Evolutionary conservation across 2,329 filamentous ascomycete genomes (phyloP).

Genomic region (Akanthomyces lecanii): DNA sequence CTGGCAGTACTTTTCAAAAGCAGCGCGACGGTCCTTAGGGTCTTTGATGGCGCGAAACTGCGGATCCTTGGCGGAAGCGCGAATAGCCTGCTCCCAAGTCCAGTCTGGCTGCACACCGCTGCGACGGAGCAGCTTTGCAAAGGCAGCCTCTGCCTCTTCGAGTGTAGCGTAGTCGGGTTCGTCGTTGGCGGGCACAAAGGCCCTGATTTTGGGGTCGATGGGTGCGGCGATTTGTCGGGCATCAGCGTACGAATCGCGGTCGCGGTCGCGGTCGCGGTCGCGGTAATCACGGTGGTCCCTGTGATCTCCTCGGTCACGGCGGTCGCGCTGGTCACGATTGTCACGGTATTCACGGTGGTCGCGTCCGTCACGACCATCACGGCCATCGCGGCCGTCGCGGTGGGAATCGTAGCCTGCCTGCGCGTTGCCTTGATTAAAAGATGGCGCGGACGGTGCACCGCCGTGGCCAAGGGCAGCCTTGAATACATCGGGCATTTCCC

Average conservation of each 20-base stretch:
- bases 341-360: conserved; percentile 21
- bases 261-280: conserved; percentile 34
- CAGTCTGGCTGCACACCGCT: conserved; percentile 86
- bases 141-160: conserved; percentile 90
- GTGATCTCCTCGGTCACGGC: conserved; percentile 20
- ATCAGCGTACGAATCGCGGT: conserved; percentile 44
- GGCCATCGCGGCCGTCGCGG: conserved; percentile 29
- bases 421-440: conserved; percentile 40
- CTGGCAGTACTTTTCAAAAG: conserved; percentile 92
- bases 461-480: conserved; percentile 64
- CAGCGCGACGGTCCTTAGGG: conserved; percentile 81
- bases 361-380: conserved; percentile 19
- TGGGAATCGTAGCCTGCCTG: conserved; percentile 40
- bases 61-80: conserved; percentile 79
- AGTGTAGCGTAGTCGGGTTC: conserved; percentile 75
- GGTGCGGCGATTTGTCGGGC: conserved; percentile 55
- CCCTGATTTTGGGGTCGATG: conserved; percentile 52
- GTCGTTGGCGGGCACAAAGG: conserved; percentile 58
- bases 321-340: conserved; percentile 20
- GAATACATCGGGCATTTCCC: conserved; percentile 87
- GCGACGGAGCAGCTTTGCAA: conserved; percentile 82
- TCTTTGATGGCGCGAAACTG: conserved; percentile 93
- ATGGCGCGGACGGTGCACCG: conserved; percentile 38
- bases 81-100: conserved; percentile 87
- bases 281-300: conserved; percentile 28